These are phyloP conservation scores for Capsicum pubescens DNA, from an alignment of 257 asterid genomes.

Conservation along the genomic window DNA sequence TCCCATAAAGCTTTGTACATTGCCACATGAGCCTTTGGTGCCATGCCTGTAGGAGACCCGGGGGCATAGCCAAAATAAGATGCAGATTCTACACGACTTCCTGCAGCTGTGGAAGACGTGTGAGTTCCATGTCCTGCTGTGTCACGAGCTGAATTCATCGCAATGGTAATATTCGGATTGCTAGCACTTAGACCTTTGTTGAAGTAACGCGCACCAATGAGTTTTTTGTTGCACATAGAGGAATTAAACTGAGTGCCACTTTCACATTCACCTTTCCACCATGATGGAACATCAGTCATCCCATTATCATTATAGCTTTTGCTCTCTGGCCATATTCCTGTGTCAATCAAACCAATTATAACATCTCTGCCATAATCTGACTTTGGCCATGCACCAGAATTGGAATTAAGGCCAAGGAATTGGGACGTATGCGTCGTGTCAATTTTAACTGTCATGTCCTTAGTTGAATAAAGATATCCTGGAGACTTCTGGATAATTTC, in stretches of 20 bases:
- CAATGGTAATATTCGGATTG: slow-evolving; percentile 53
- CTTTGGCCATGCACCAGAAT: slow-evolving; percentile 59
- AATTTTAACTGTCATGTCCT: slow-evolving; percentile 46
- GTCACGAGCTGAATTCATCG: slow-evolving; percentile 70
- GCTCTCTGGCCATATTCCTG: slow-evolving; percentile 87
- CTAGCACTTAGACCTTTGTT: slow-evolving; percentile 60
- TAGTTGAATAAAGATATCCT: slow-evolving; percentile 55
- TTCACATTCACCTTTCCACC: slow-evolving; percentile 73
- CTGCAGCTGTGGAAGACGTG: slow-evolving; percentile 76
- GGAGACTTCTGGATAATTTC: slow-evolving; percentile 45
- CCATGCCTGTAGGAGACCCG: slow-evolving; percentile 63
- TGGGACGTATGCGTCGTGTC: slow-evolving; percentile 66
- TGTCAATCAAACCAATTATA: slow-evolving; percentile 67
- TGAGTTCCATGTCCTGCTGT: slow-evolving; percentile 76
- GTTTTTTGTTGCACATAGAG: slow-evolving; percentile 69
- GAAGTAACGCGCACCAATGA: slow-evolving; percentile 79
- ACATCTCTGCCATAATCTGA: slow-evolving; percentile 61
- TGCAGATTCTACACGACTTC: slow-evolving; percentile 52
- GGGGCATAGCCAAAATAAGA: slow-evolving; percentile 66
- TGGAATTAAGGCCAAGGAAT: slow-evolving; percentile 65
- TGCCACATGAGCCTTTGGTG: slow-evolving; percentile 66
- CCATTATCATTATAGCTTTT: slow-evolving; percentile 65
- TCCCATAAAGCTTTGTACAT: slow-evolving; percentile 74
- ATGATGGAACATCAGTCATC: slow-evolving; percentile 49
- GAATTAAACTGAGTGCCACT: slow-evolving; percentile 61